Evolutionary conservation across 768 basidiomycete species (phyloP).

Genomic region (Rhodotorula graminis): DNA sequence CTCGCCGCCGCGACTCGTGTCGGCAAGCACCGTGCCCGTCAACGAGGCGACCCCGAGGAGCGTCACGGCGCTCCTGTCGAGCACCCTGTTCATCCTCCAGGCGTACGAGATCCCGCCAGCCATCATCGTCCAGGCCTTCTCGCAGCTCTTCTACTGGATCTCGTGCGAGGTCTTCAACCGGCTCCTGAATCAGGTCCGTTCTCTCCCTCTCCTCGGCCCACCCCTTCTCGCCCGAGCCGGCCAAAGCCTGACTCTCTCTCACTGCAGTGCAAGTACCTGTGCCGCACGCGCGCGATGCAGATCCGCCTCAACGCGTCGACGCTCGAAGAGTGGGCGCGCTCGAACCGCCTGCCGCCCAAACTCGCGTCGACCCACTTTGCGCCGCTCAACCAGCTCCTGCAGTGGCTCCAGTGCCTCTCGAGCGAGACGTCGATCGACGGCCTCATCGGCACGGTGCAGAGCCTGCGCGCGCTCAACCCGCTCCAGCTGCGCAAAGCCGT

Average conservation of each 20-base stretch:
- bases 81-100: constrained; percentile 73
- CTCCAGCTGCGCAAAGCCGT: constrained; percentile 94
- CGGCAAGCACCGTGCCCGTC: constrained; percentile 7
- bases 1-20: constrained; percentile 9
- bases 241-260: no score
- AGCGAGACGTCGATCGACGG: constrained; percentile 81
- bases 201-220: background rate
- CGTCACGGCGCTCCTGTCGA: constrained; percentile 73
- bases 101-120: constrained; percentile 83
- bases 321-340: constrained; percentile 86
- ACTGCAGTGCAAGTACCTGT: constrained; percentile 86
- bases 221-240: background rate
- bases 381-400: constrained; percentile 74
- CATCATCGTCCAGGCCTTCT: constrained; percentile 83
- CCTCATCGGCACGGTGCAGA: constrained; percentile 83
- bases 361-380: constrained; percentile 69
- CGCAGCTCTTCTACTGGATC: constrained; percentile 98
- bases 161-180: constrained; percentile 62
- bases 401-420: constrained; percentile 82
- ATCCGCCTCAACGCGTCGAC: constrained; percentile 78
- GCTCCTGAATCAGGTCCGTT: constrained; percentile 43
- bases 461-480: constrained; percentile 80
- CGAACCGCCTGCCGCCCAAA: constrained; percentile 71
- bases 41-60: constrained; percentile 49
- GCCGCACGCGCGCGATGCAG: constrained; percentile 83